phyloP scores from a whole-genome alignment of 345 rosid genomes.

The Odontarrhena argentea region DNA sequence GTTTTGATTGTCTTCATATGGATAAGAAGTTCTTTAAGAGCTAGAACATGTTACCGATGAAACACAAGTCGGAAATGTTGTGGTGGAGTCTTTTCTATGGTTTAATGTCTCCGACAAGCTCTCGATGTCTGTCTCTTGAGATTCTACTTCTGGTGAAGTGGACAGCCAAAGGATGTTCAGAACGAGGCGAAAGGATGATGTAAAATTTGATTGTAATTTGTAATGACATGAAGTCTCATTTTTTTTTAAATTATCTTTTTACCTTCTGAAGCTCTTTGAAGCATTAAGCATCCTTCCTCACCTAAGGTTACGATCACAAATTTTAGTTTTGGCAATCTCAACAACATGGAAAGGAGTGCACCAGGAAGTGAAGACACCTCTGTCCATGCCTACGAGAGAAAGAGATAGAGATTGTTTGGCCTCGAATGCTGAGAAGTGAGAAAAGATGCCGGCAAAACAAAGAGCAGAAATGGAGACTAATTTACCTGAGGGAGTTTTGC shows the following conservation, averaged over 20 bases:
- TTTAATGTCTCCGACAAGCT: slow-evolving; percentile 53
- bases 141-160: slow-evolving; percentile 41
- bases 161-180: slow-evolving; percentile 13
- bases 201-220: neutral
- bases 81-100: slow-evolving; percentile 50
- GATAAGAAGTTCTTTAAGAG: slow-evolving; percentile 5
- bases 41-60: slow-evolving; percentile 52
- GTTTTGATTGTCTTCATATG: neutral
- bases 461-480: slow-evolving; percentile 8
- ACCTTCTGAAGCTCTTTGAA: slow-evolving; percentile 71
- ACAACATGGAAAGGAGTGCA: slow-evolving; percentile 80
- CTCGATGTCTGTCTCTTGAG: slow-evolving; percentile 61
- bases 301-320: slow-evolving; percentile 87
- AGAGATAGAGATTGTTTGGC: neutral
- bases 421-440: neutral
- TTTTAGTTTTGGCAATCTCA: slow-evolving; percentile 68
- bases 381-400: slow-evolving; percentile 64
- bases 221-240: neutral
- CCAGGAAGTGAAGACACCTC: slow-evolving; percentile 66
- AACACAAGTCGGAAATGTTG: slow-evolving; percentile 54
- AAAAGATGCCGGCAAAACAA: neutral
- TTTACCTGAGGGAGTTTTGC: slow-evolving; percentile 79
- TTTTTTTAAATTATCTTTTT: slow-evolving; percentile 16
- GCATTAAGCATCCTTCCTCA: slow-evolving; percentile 86
- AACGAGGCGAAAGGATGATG: neutral